phyloP scores from a whole-genome alignment of 1,284 basidiomycete species.

The Agaricales sp. region DNA sequence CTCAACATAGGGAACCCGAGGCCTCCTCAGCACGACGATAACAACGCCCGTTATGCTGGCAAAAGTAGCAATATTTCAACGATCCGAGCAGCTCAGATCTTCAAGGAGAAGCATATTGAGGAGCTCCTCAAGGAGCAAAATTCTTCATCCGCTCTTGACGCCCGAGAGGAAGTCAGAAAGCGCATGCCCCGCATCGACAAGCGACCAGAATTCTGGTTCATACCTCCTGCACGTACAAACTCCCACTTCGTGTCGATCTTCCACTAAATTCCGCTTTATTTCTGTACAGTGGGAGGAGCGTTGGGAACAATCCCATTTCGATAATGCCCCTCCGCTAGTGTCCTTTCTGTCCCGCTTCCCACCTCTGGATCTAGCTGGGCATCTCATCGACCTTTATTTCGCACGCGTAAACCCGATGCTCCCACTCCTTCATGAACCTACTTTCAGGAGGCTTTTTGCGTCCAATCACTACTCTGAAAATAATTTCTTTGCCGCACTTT shows the following conservation, averaged over 20 bases:
- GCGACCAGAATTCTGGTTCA: slow-evolving; percentile 24
- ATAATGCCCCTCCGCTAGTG: slow-evolving; percentile 24
- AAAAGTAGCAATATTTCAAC: neutral
- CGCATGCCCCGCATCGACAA: slow-evolving; percentile 11
- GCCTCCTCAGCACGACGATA: neutral
- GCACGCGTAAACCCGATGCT: slow-evolving; percentile 40
- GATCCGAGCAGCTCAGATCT: no score
- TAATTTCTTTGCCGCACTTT: slow-evolving; percentile 48
- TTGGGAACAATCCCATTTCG: slow-evolving; percentile 36
- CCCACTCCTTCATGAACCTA: slow-evolving; percentile 59
- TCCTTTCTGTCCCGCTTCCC: slow-evolving; percentile 40
- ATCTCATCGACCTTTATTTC: slow-evolving; percentile 62
- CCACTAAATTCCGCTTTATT: slow-evolving; percentile 1
- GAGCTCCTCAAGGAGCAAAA: neutral
- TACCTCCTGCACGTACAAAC: slow-evolving; percentile 25
- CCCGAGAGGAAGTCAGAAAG: neutral
- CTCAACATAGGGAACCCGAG: neutral
- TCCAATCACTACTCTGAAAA: slow-evolving; percentile 41
- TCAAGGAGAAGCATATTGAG: neutral
- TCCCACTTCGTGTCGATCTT: no score
- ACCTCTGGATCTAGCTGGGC: slow-evolving; percentile 40
- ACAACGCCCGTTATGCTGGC: neutral
- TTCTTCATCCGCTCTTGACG: neutral
- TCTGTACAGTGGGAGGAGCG: slow-evolving; percentile 45
- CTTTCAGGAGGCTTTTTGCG: slow-evolving; percentile 53